Conservation (phyloP, 2,329 filamentous ascomycete genomes). For the Aspergillus hiratsukae region DNA sequence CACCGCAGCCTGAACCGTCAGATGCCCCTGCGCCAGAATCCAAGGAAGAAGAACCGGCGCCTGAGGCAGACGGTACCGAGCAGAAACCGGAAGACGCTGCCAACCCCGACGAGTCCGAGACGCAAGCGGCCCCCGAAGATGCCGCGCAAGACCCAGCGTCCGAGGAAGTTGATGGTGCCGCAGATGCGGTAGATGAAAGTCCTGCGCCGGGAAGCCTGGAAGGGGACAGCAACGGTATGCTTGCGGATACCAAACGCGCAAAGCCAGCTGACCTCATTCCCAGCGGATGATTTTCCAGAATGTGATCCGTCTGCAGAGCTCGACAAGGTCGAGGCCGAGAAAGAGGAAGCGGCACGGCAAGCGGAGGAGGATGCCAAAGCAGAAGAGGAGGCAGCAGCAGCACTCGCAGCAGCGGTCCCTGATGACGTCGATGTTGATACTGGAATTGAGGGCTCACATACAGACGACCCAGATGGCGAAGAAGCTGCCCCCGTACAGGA, state of each 20-base stretch:
- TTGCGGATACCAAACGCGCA: neutral
- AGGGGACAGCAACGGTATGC: slow-evolving; percentile 22
- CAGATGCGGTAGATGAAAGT: slow-evolving; percentile 1
- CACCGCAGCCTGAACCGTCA: slow-evolving; percentile 20
- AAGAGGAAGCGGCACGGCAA: slow-evolving; percentile 28
- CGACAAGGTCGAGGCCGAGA: slow-evolving; percentile 31
- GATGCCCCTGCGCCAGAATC: slow-evolving; percentile 18
- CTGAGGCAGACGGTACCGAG: slow-evolving; percentile 6
- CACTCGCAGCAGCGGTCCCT: slow-evolving; percentile 7
- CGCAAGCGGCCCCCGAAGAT: slow-evolving; percentile 11
- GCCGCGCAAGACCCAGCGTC: slow-evolving; percentile 7
- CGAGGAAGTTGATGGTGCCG: neutral
- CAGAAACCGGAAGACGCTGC: slow-evolving; percentile 9
- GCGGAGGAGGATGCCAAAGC: slow-evolving; percentile 29
- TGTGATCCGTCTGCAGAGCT: slow-evolving; percentile 26
- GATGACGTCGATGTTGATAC: slow-evolving; percentile 6
- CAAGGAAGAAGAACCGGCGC: slow-evolving; percentile 15
- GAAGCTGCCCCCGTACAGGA: neutral
- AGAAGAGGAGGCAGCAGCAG: slow-evolving; percentile 18
- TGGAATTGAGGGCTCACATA: slow-evolving; percentile 4
- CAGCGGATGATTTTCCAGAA: slow-evolving; percentile 34
- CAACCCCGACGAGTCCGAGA: slow-evolving; percentile 3
- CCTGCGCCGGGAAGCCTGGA: slow-evolving; percentile 8
- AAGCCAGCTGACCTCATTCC: slow-evolving; percentile 10
- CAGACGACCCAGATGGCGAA: slow-evolving; percentile 1